Evolutionary conservation across 1,284 basidiomycete genomes (phyloP), one percentile per base, ranked within the genome.

Genomic region (Ganoderma lucidum): DNA sequence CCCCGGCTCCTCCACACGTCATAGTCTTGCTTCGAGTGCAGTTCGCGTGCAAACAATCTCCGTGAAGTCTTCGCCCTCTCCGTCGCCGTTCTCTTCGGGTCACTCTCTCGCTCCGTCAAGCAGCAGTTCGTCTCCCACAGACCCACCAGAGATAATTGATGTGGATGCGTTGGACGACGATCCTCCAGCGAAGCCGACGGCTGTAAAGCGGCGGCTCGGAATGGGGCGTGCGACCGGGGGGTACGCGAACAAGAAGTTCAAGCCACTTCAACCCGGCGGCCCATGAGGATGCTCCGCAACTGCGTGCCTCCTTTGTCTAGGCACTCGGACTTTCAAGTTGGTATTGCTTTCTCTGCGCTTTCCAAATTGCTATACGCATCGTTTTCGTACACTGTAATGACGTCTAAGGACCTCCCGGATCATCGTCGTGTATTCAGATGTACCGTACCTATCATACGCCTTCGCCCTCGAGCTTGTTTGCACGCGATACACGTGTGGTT

Each of bases 161-260:
- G 41, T 61, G 15, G 59, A 61, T 30, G 59, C 59, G 2, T 41
- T 61, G 19, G 59, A 61, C n/a, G 41, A 61, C 28, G 58, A 39
- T 41, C 59, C 59, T 61, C 59, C 71, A 8, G 58, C 65, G 37
- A 72, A 74, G 48, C 59, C 73, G 35, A 71, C 71, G 28, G 82
- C 84, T 35, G 78, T 78, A 19, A 90, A 90, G 74, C 82, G 88
- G 69, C 82, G 88, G 55, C 79, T 90, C 51, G 88, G 89, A 1
- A 90, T 90, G 88, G 87, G 88, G 19, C 81, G 85, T 71, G 77
- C 78, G 6, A 78, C 77, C 10, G 78, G 71, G n/a, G 86, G 86
- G 10, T 91, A 90, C 76, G 74, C 85, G 28, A 91, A 90, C 78
- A 91, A 91, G 79, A 90, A 88, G 78, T 90, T 90, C 83, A 90